These are phyloP conservation scores for Phycomyces nitens DNA, from an alignment of 192 early-diverging fungal species.

Conservation along the genomic window DNA sequence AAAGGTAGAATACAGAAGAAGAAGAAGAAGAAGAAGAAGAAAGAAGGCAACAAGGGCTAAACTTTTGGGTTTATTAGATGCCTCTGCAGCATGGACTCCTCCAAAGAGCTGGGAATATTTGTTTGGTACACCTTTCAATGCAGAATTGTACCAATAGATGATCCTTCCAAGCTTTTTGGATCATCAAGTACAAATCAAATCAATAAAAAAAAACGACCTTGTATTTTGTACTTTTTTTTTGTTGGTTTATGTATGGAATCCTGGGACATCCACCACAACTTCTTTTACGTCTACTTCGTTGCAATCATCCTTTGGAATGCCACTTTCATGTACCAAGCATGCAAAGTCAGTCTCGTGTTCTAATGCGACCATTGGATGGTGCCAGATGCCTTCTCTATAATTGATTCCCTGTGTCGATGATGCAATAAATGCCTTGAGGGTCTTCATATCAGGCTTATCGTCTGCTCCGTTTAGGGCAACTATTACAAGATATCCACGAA, in stretches of 20 bases:
- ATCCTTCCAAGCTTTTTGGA: no score
- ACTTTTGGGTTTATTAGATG: slow-evolving; percentile 18
- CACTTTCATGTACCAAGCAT: slow-evolving; percentile 78
- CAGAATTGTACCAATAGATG: slow-evolving; percentile 50
- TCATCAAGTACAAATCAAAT: no score
- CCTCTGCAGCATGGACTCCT: slow-evolving; percentile 35
- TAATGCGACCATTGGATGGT: slow-evolving; percentile 85
- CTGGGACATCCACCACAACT: slow-evolving; percentile 24
- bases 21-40: background rate
- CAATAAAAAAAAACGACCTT: no score
- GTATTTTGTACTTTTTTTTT: no score
- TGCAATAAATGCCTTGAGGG: slow-evolving; percentile 73
- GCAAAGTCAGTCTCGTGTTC: slow-evolving; percentile 61
- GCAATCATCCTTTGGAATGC: slow-evolving; percentile 68
- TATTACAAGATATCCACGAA: slow-evolving; percentile 67
- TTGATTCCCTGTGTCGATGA: slow-evolving; percentile 73
- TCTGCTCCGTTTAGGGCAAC: slow-evolving; percentile 73
- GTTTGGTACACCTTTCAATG: slow-evolving; percentile 49
- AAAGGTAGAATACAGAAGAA: slow-evolving; percentile 15
- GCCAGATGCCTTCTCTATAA: slow-evolving; percentile 82
- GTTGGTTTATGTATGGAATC: slow-evolving; percentile 9
- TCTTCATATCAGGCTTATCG: slow-evolving; percentile 68
- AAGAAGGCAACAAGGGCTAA: slow-evolving; percentile 5
- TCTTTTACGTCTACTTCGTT: slow-evolving; percentile 52
- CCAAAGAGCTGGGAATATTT: slow-evolving; percentile 54